Conservation (phyloP, 2,329 filamentous ascomycete species). For the Ascochyta pisi region DNA sequence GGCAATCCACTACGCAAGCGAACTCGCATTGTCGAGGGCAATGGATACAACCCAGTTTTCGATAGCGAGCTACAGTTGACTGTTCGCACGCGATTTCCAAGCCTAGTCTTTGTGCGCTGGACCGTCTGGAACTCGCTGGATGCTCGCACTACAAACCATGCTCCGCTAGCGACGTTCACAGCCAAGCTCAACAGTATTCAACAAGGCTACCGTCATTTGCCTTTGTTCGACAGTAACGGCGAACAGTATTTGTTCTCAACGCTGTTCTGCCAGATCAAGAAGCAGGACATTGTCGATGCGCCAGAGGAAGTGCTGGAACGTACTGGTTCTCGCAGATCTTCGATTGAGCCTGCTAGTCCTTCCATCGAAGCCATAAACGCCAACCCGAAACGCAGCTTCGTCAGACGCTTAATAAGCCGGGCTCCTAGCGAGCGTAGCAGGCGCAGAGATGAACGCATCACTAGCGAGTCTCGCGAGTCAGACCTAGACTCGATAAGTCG, state of each 20-base stretch:
- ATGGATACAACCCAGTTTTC: conserved; percentile 93
- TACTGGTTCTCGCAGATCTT: conserved; percentile 34
- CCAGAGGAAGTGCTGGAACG: conserved; percentile 31
- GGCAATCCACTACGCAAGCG: conserved; percentile 77
- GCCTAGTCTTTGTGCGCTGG: conserved; percentile 92
- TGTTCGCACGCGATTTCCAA: conserved; percentile 91
- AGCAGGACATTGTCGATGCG: conserved; percentile 59
- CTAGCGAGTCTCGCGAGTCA: conserved; percentile 43
- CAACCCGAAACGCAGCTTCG: conserved; percentile 44
- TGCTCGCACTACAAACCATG: conserved; percentile 70
- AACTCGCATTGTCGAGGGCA: conserved; percentile 81
- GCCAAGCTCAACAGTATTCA: conserved; percentile 89
- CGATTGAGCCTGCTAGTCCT: conserved; percentile 36
- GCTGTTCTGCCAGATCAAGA: conserved; percentile 86
- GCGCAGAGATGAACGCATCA: conserved; percentile 40
- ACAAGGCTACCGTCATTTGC: conserved; percentile 90
- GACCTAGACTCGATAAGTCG: conserved; percentile 43
- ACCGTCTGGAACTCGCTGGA: conserved; percentile 87
- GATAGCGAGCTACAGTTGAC: conserved; percentile 79
- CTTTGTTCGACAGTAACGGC: conserved; percentile 84
- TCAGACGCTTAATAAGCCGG: conserved; percentile 53
- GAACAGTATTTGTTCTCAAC: conserved; percentile 96
- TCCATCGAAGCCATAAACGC: conserved; percentile 42
- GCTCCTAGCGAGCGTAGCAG: conserved; percentile 53
- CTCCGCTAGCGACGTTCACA: conserved; percentile 84